Conservation (phyloP, 331 rosid genomes). For the Acacia concinna region DNA sequence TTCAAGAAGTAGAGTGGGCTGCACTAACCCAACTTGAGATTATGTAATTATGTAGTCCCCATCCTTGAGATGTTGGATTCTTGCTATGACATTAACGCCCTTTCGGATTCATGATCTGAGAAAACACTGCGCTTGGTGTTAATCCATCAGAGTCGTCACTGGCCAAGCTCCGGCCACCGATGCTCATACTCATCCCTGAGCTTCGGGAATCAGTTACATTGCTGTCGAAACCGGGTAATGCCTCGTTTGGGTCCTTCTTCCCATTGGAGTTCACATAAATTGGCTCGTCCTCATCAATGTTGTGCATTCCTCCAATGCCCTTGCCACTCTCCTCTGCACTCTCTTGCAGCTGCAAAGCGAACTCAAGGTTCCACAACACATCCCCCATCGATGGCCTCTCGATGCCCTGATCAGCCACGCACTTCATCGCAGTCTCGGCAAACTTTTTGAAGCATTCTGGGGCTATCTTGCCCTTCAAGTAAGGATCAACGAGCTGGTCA, state of each 20-base stretch:
- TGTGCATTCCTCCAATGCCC: constrained; percentile 39
- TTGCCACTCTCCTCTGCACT: constrained; percentile 91
- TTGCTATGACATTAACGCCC: constrained; percentile 65
- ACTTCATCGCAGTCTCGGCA: constrained; percentile 97
- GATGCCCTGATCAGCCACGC: constrained; percentile 91
- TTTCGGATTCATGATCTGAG: constrained; percentile 98
- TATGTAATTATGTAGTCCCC: background rate
- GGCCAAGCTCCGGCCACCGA: constrained; percentile 94
- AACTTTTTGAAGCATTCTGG: constrained; percentile 92
- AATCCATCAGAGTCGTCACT: constrained; percentile 95
- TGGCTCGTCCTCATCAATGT: constrained; percentile 63
- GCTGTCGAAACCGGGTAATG: constrained; percentile 51
- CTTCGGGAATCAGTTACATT: constrained; percentile 82
- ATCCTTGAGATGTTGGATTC: constrained; percentile 11
- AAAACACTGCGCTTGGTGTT: constrained; percentile 98
- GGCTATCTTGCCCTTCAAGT: constrained; percentile 86
- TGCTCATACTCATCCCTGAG: constrained; percentile 95
- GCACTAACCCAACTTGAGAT: constrained; percentile 6
- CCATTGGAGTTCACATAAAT: constrained; percentile 50
- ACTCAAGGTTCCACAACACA: constrained; percentile 97
- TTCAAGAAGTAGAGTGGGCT: constrained; percentile 3
- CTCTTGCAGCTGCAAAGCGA: constrained; percentile 97
- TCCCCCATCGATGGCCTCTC: constrained; percentile 99
- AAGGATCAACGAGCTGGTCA: constrained; percentile 79
- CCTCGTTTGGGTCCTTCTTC: constrained; percentile 58